Conservation (phyloP, 2,329 filamentous ascomycete species). For the Chlorencoelia australis region DNA sequence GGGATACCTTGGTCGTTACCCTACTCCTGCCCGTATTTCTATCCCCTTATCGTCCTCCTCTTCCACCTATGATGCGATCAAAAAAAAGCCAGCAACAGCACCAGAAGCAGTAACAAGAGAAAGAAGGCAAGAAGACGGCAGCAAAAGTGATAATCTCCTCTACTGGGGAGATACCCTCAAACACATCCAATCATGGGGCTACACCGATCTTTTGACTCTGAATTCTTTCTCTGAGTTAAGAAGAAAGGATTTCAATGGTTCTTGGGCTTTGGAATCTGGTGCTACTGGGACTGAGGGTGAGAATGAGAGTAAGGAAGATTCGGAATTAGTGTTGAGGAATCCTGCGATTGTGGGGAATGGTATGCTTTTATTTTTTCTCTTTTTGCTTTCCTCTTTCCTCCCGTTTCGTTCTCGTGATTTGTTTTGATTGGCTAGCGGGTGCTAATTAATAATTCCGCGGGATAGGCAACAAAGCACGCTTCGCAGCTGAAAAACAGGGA, state of each 20-base stretch:
- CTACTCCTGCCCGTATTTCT: no score
- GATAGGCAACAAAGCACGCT: slow-evolving; percentile 2
- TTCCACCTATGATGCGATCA: no score
- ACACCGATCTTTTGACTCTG: neutral
- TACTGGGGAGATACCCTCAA: no score
- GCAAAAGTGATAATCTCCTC: no score
- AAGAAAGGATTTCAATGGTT: neutral
- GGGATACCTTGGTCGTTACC: no score
- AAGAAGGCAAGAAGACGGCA: no score
- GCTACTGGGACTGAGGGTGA: slow-evolving; percentile 1
- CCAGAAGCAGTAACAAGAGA: no score
- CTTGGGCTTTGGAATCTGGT: neutral
- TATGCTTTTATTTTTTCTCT: neutral
- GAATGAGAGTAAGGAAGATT: neutral
- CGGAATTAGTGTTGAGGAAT: slow-evolving; percentile 1
- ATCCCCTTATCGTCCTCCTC: no score
- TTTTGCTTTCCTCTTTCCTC: neutral
- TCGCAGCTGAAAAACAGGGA: no score
- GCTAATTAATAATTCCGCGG: no score
- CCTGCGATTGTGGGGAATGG: slow-evolving; percentile 2
- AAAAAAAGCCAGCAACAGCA: no score
- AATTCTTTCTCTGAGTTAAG: neutral
- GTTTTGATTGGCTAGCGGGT: no score
- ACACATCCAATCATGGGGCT: neutral
- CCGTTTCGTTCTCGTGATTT: neutral